Conservation (phyloP, 176 grass and related monocot species). For the Triticum turgidum region DNA sequence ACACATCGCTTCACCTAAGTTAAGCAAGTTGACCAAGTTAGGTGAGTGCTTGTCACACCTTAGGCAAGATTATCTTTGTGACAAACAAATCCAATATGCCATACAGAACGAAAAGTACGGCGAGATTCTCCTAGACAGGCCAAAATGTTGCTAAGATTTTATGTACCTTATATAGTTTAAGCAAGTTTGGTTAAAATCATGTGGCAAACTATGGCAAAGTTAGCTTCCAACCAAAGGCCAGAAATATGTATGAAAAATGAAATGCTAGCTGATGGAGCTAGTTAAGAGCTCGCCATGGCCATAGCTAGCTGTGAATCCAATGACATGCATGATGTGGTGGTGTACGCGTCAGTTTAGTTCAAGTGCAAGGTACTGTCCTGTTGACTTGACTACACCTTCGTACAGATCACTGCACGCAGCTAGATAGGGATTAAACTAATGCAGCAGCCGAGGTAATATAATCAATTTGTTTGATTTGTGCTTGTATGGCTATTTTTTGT, state of each 20-base stretch:
- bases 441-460: background rate
- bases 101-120: background rate
- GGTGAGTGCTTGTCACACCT: background rate
- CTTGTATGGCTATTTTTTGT: constrained; percentile 41
- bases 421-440: constrained; percentile 3
- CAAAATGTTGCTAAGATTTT: background rate
- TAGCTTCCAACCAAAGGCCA: background rate
- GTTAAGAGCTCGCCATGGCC: background rate
- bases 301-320: background rate
- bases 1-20: background rate
- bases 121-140: background rate
- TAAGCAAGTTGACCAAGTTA: background rate
- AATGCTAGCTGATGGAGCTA: background rate
- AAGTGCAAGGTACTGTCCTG: constrained; percentile 30
- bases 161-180: background rate
- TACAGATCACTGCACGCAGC: constrained; percentile 1
- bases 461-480: background rate
- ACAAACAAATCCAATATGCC: background rate
- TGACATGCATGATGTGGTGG: constrained; percentile 5
- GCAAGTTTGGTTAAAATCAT: background rate
- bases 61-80: background rate
- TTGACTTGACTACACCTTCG: constrained; percentile 46
- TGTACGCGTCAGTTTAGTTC: constrained; percentile 24
- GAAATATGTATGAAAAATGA: background rate
- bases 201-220: background rate